Evolutionary conservation across 129 eudicot species (phyloP).

Genomic region (sunflower (Helianthus annuus)): DNA sequence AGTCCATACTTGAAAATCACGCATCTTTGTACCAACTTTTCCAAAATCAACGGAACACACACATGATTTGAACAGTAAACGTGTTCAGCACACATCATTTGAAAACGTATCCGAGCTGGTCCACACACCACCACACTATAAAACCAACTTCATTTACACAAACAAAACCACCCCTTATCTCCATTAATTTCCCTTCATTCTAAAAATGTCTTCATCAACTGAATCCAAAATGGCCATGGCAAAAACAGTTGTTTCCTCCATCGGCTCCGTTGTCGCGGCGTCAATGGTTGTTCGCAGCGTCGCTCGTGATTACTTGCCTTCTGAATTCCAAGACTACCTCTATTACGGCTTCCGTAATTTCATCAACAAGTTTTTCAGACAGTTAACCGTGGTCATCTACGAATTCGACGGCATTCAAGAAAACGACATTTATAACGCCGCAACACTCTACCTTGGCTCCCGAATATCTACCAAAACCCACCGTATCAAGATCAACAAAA

Average conservation of each 20-base stretch:
- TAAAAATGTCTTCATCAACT: slow-evolving; percentile 30
- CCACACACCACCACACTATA: neutral
- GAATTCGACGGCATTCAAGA: slow-evolving; percentile 52
- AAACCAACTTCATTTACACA: neutral
- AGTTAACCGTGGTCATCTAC: slow-evolving; percentile 59
- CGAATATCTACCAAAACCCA: slow-evolving; percentile 33
- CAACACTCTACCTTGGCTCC: slow-evolving; percentile 45
- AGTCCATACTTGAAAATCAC: too few relatives aligned
- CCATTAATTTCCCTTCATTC: neutral
- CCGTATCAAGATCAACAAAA: slow-evolving; percentile 49
- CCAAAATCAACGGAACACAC: too few relatives aligned
- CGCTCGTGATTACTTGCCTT: slow-evolving; percentile 51
- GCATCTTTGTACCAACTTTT: too few relatives aligned
- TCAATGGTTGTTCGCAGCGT: slow-evolving; percentile 56
- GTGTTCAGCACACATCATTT: neutral
- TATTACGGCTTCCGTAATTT: slow-evolving; percentile 35
- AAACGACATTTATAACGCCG: slow-evolving; percentile 61
- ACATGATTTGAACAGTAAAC: neutral
- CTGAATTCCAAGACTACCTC: slow-evolving; percentile 52
- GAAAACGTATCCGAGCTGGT: neutral
- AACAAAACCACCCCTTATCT: neutral
- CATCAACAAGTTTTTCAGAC: slow-evolving; percentile 48
- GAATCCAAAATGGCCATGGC: slow-evolving; percentile 44
- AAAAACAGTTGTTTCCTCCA: slow-evolving; percentile 50
- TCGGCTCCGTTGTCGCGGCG: slow-evolving; percentile 59